phyloP scores from a whole-genome alignment of 75 land plant species.

The Cryptomeria japonica region DNA sequence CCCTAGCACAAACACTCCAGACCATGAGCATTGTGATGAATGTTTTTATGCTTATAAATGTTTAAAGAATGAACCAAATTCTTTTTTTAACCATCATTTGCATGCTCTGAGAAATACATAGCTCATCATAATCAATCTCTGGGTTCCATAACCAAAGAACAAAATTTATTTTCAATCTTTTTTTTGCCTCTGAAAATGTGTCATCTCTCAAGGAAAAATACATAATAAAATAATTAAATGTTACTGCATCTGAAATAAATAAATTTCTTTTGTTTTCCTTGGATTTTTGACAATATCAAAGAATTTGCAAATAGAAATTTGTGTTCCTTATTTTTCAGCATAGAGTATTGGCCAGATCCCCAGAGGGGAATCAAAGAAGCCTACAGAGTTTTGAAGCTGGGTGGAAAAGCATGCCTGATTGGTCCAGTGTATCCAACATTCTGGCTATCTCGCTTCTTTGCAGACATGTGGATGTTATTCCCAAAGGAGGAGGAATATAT shows the following conservation, averaged over 20 bases:
- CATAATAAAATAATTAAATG: not conserved
- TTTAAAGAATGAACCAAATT: not conserved
- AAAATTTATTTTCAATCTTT: not conserved
- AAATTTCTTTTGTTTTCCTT: not conserved
- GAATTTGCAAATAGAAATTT: not conserved
- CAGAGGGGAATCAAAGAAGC: constrained; percentile 98
- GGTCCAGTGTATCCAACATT: constrained; percentile 97
- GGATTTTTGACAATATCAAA: not conserved
- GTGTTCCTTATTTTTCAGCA: constrained; percentile 46
- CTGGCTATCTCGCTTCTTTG: constrained; percentile 96
- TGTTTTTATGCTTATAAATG: not conserved
- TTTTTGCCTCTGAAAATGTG: not conserved
- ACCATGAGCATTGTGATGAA: not conserved
- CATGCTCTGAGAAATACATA: not conserved
- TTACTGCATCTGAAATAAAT: not conserved
- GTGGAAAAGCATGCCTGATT: constrained; percentile 93
- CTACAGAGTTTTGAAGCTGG: constrained; percentile 86
- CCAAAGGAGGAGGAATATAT: constrained; percentile 99
- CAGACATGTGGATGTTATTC: constrained; percentile 98
- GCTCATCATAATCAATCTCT: not conserved
- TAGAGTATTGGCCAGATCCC: constrained; percentile 99
- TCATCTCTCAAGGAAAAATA: not conserved
- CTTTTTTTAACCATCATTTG: not conserved
- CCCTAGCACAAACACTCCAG: not conserved
- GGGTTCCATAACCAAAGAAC: not conserved